These are phyloP conservation scores for Schwanniomyces pseudopolymorphus DNA, from an alignment of 805 yeast genomes.

Conservation along the genomic window DNA sequence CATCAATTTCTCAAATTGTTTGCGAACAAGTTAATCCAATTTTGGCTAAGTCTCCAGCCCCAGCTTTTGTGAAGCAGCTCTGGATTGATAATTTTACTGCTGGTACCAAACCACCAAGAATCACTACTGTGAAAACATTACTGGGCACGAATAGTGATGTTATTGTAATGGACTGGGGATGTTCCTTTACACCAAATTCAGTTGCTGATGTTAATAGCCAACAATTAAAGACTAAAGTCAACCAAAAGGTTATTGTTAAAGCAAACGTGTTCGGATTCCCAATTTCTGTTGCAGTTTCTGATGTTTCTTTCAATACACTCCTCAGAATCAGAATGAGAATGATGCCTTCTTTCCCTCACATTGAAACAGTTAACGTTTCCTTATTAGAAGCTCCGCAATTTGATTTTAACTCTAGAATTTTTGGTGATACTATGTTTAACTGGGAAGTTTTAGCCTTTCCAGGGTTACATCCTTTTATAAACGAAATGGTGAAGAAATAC, in stretches of 20 bases:
- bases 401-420: slow-evolving; percentile 71
- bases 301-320: slow-evolving; percentile 71
- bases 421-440: slow-evolving; percentile 83
- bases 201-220: slow-evolving; percentile 79
- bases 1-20: slow-evolving; percentile 81
- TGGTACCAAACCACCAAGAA: slow-evolving; percentile 94
- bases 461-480: slow-evolving; percentile 78
- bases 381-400: slow-evolving; percentile 83
- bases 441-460: slow-evolving; percentile 89
- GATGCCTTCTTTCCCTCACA: slow-evolving; percentile 89
- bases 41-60: slow-evolving; percentile 72
- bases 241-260: slow-evolving; percentile 76
- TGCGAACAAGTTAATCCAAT: slow-evolving; percentile 83
- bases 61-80: slow-evolving; percentile 77
- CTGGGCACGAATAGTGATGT: slow-evolving; percentile 89
- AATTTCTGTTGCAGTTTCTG: slow-evolving; percentile 76
- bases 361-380: slow-evolving; percentile 86
- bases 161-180: slow-evolving; percentile 97
- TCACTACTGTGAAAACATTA: slow-evolving; percentile 86
- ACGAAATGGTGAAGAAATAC: slow-evolving; percentile 81
- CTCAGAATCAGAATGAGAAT: slow-evolving; percentile 83
- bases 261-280: slow-evolving; percentile 80
- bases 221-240: slow-evolving; percentile 80
- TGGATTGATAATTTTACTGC: slow-evolving; percentile 88
- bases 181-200: slow-evolving; percentile 91